Percentiles rank a stretch among this genome's conserved stretches.
phyloP scores from a whole-genome alignment of 371 early-diverging fungal genomes.

The Mucor indicus region DNA sequence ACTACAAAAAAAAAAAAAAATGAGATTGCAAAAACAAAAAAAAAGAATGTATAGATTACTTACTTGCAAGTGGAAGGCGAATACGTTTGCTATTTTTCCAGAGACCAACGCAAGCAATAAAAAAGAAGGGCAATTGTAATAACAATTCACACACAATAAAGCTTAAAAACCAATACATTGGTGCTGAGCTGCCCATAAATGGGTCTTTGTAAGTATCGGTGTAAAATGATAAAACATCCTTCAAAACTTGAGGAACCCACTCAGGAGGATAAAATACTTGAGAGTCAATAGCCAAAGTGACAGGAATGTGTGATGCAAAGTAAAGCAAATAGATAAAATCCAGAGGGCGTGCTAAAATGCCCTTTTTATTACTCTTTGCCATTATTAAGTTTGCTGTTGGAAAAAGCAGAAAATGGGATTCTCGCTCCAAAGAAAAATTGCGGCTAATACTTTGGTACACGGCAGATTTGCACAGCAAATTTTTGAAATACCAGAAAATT shows the following conservation, averaged over 20 bases:
- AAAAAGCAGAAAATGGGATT: too few species aligned
- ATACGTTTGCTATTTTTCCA: slow-evolving; percentile 23
- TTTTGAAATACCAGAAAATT: too few species aligned
- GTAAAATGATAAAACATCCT: slow-evolving; percentile 35
- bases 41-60: not conserved
- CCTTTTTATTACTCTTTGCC: too few species aligned
- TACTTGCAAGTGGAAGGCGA: slow-evolving; percentile 45
- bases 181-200: slow-evolving; percentile 41
- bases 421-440: too few species aligned
- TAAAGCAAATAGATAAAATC: slow-evolving; percentile 56
- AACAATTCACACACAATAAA: slow-evolving; percentile 53
- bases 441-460: too few species aligned
- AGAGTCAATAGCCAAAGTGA: slow-evolving; percentile 52
- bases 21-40: not conserved
- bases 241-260: slow-evolving; percentile 33
- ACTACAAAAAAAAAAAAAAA: slow-evolving; percentile 15
- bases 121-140: slow-evolving; percentile 71
- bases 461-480: too few species aligned
- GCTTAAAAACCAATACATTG: slow-evolving; percentile 54
- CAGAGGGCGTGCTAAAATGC: slow-evolving; percentile 28
- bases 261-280: slow-evolving; percentile 43
- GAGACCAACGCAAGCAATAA: slow-evolving; percentile 51
- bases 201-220: slow-evolving; percentile 53
- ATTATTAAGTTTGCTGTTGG: too few species aligned
- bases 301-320: slow-evolving; percentile 62